Percentiles rank a stretch among this genome's conserved stretches.
phyloP scores from a whole-genome alignment of 2,329 filamentous ascomycete genomes.

The Epichloe coenophiala region DNA sequence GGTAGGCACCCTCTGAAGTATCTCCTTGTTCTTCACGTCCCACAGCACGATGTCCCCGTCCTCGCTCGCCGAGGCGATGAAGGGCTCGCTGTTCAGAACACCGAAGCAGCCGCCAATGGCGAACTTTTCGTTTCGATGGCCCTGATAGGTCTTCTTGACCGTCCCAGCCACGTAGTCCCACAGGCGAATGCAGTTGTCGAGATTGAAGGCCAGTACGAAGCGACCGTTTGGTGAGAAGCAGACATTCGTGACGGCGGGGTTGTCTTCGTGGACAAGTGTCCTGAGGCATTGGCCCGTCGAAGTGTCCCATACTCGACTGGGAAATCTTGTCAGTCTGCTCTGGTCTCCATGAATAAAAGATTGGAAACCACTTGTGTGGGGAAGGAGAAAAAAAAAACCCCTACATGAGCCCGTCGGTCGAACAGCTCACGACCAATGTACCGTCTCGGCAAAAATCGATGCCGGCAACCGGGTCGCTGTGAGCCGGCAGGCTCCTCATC shows the following conservation, averaged over 20 bases:
- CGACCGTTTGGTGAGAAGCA: constrained; percentile 90
- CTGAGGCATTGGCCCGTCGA: constrained; percentile 88
- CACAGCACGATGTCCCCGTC: constrained; percentile 76
- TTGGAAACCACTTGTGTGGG: not conserved
- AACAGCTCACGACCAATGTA: constrained; percentile 82
- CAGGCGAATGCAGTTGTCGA: constrained; percentile 78
- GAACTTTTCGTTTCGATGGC: constrained; percentile 72
- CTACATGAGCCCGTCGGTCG: constrained; percentile 77
- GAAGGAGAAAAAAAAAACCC: constrained; percentile 15
- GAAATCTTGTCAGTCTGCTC: constrained; percentile 7
- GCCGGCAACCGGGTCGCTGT: constrained; percentile 86
- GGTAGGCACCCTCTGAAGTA: constrained; percentile 51
- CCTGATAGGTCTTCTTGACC: constrained; percentile 95
- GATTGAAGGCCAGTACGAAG: constrained; percentile 80
- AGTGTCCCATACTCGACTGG: constrained; percentile 83
- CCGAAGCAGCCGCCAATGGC: constrained; percentile 80
- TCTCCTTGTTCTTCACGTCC: constrained; percentile 77
- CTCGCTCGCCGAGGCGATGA: constrained; percentile 75
- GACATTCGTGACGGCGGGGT: constrained; percentile 76
- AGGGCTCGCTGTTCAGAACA: constrained; percentile 33
- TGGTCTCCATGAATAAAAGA: not conserved
- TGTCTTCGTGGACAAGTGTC: constrained; percentile 92
- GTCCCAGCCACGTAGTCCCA: constrained; percentile 92
- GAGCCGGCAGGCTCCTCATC: constrained; percentile 84
- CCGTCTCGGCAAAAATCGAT: constrained; percentile 91